Percentiles rank a stretch among this genome's conserved stretches.
Conservation (phyloP, 768 basidiomycete genomes). For the Boletus rufocinnamomeus region DNA sequence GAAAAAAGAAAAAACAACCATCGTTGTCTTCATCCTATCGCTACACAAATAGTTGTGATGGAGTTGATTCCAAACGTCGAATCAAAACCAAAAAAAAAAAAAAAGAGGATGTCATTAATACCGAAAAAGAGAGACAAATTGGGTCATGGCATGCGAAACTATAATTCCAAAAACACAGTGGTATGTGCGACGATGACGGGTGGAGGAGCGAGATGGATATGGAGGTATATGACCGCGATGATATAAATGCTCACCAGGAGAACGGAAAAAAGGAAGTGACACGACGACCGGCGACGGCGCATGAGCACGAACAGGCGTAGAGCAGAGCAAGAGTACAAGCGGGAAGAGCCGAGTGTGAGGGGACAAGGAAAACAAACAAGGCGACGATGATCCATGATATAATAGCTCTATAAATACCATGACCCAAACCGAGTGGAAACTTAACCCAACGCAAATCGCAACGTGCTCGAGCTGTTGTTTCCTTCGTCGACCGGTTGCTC, state of each 20-base stretch:
- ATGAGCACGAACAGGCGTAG: neutral
- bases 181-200: constrained; percentile 4
- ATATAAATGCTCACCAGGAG: constrained; percentile 18
- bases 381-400: constrained; percentile 8
- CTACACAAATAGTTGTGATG: constrained; percentile 12
- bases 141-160: constrained; percentile 5
- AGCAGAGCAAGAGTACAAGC: constrained; percentile 1
- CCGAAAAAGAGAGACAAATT: neutral
- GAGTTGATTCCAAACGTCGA: constrained; percentile 3
- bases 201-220: neutral
- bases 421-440: neutral
- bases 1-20: neutral
- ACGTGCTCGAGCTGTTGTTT: constrained; percentile 30
- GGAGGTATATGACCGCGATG: constrained; percentile 4
- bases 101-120: constrained; percentile 5
- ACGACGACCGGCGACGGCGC: constrained; percentile 11
- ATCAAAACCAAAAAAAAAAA: neutral
- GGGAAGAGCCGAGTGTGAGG: neutral
- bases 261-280: neutral
- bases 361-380: neutral
- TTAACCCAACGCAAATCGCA: constrained; percentile 35
- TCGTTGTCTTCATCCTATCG: constrained; percentile 17
- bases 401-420: constrained; percentile 33
- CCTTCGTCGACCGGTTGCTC: constrained; percentile 27
- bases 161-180: constrained; percentile 13